Conservation (phyloP, 106 monocot genomes). For the Dioscorea dumetorum region DNA sequence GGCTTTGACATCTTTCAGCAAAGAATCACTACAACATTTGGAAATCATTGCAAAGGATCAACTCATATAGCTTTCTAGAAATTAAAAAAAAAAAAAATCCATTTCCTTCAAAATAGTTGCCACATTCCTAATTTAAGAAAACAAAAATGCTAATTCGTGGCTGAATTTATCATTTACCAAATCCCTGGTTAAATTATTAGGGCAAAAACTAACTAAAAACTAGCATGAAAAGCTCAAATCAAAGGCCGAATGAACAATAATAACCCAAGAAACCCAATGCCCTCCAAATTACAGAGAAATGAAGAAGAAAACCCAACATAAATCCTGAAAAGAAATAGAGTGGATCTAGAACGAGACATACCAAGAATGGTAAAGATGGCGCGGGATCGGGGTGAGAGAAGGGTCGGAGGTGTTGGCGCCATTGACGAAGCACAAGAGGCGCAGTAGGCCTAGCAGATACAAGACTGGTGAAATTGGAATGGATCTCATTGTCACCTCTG, state of each 20-base stretch:
- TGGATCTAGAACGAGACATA: not conserved
- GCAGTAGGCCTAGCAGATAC: slow-evolving; percentile 16
- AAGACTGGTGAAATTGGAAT: slow-evolving; percentile 4
- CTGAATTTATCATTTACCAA: not conserved
- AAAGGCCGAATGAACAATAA: not conserved
- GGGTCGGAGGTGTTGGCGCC: slow-evolving; percentile 27
- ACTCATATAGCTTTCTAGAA: not conserved
- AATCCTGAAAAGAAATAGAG: too few relatives aligned
- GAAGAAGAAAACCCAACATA: too few relatives aligned
- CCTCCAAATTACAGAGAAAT: not conserved
- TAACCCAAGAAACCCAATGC: not conserved
- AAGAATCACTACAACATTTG: slow-evolving; percentile 41
- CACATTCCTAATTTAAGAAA: not conserved
- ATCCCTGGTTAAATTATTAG: not conserved
- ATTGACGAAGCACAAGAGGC: slow-evolving; percentile 3
- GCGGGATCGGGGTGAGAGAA: slow-evolving; percentile 44
- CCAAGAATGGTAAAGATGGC: slow-evolving; percentile 87
- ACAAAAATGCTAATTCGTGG: not conserved
- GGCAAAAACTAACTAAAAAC: not conserved
- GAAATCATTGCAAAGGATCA: not conserved
- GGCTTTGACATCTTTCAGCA: slow-evolving; percentile 60
- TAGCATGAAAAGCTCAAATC: not conserved
- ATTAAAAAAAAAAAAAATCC: not conserved
- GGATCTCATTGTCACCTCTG: not conserved
- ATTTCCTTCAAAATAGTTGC: not conserved